Evolutionary conservation across 345 rosid species (phyloP).

Genomic region (Eucalyptus sp.): DNA sequence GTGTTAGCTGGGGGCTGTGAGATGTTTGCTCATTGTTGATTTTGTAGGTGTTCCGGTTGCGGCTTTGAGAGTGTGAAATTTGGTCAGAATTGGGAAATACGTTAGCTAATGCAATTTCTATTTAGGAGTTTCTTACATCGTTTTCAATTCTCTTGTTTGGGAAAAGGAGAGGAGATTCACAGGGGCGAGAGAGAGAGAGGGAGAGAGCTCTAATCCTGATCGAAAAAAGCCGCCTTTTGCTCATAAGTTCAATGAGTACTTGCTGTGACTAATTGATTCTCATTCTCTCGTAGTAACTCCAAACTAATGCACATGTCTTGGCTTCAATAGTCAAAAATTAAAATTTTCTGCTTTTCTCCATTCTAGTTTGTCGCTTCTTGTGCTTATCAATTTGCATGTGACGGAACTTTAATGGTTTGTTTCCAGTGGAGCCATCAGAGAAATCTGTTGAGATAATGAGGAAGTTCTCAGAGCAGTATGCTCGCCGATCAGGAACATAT

Average conservation of each 20-base stretch:
- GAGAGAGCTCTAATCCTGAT: background rate
- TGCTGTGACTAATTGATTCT: background rate
- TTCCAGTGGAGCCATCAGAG: slow-evolving; percentile 73
- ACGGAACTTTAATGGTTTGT: background rate
- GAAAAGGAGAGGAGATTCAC: background rate
- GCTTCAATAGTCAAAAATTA: background rate
- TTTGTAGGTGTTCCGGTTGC: background rate
- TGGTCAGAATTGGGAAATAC: background rate
- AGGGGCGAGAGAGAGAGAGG: background rate
- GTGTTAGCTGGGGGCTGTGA: background rate
- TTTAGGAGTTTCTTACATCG: background rate
- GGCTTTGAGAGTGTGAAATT: background rate
- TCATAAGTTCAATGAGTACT: background rate
- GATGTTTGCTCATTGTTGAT: background rate
- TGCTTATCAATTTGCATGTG: background rate
- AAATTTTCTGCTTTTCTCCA: background rate
- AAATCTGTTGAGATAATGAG: slow-evolving; percentile 91
- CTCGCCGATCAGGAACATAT: slow-evolving; percentile 84
- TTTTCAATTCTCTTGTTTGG: background rate
- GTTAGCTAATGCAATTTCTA: background rate
- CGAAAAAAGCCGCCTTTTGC: background rate
- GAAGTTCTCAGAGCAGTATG: slow-evolving; percentile 98
- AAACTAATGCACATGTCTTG: background rate
- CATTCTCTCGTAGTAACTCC: background rate
- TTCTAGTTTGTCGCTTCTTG: background rate